A percentile compares a stretch with the other conserved stretches of the same genome.
These are phyloP conservation scores for Mycena floridula DNA, from an alignment of 768 basidiomycete species.

Conservation along the genomic window DNA sequence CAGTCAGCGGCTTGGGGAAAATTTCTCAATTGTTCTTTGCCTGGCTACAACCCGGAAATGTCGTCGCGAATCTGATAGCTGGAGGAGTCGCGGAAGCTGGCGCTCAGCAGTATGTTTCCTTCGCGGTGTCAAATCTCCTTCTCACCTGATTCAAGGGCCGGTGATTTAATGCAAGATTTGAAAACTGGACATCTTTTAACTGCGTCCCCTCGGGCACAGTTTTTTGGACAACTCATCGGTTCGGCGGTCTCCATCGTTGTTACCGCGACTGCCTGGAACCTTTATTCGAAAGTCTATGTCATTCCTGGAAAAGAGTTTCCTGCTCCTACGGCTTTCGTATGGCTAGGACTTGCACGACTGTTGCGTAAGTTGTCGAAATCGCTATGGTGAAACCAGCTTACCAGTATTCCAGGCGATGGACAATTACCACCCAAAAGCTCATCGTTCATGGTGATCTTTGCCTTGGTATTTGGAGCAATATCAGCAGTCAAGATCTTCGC, in stretches of 20 bases:
- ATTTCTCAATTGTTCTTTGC: slow-evolving; percentile 93
- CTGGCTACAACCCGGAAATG: slow-evolving; percentile 88
- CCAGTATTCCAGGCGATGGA: slow-evolving; percentile 59
- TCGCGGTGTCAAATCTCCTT: slow-evolving; percentile 5
- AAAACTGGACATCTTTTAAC: slow-evolving; percentile 93
- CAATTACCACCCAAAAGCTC: slow-evolving; percentile 71
- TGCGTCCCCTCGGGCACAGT: slow-evolving; percentile 91
- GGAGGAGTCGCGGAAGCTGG: slow-evolving; percentile 96
- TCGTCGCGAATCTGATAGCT: slow-evolving; percentile 97
- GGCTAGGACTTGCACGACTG: slow-evolving; percentile 73
- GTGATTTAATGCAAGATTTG: slow-evolving; percentile 97
- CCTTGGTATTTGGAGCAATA: slow-evolving; percentile 59
- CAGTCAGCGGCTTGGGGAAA: slow-evolving; percentile 90
- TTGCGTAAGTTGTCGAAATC: slow-evolving; percentile 46
- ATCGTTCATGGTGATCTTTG: slow-evolving; percentile 77
- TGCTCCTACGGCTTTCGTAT: slow-evolving; percentile 92
- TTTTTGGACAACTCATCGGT: slow-evolving; percentile 90
- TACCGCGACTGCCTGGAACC: slow-evolving; percentile 78
- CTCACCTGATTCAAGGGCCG: slow-evolving; percentile 75
- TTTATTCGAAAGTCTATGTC: slow-evolving; percentile 82
- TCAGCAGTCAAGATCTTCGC: slow-evolving; percentile 64
- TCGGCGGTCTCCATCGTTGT: slow-evolving; percentile 84
- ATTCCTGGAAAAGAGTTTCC: slow-evolving; percentile 96
- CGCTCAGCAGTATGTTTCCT: slow-evolving; percentile 80
- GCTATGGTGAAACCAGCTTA: slow-evolving; percentile 10